Percentiles rank a stretch among this genome's conserved stretches.
phyloP scores from a whole-genome alignment of 2,329 filamentous ascomycete genomes.

The Alternaria gaisen region DNA sequence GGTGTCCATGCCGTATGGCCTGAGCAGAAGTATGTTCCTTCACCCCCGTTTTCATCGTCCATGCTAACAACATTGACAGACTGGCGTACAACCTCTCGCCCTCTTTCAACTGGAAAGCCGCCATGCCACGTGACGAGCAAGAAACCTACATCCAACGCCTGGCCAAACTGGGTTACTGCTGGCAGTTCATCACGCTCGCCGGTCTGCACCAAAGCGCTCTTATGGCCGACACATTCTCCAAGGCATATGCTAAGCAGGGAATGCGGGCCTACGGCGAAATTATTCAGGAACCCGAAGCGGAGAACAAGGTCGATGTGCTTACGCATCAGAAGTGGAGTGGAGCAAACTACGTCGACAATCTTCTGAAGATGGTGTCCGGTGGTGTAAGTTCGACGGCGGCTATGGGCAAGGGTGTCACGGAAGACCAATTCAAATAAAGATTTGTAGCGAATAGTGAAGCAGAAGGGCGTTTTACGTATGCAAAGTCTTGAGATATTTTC shows the following conservation, averaged over 20 bases:
- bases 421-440: slow-evolving; percentile 84
- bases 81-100: slow-evolving; percentile 98
- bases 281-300: slow-evolving; percentile 98
- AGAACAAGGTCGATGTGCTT: slow-evolving; percentile 87
- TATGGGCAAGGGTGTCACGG: slow-evolving; percentile 97
- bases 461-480: neutral
- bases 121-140: slow-evolving; percentile 90
- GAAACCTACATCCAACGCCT: slow-evolving; percentile 97
- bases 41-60: neutral
- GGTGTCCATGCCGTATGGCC: slow-evolving; percentile 95
- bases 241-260: slow-evolving; percentile 79
- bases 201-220: slow-evolving; percentile 95
- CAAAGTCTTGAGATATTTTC: neutral
- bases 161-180: slow-evolving; percentile 90
- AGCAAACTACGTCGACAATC: slow-evolving; percentile 90
- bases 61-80: slow-evolving; percentile 57
- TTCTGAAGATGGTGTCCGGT: slow-evolving; percentile 96
- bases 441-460: too few species aligned
- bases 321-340: slow-evolving; percentile 99
- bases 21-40: slow-evolving; percentile 79
- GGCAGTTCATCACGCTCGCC: slow-evolving; percentile 99
- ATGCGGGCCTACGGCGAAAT: slow-evolving; percentile 98
- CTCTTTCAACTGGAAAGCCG: slow-evolving; percentile 99
- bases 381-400: slow-evolving; percentile 91
- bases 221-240: slow-evolving; percentile 87